Evolutionary conservation across 768 basidiomycete species (phyloP).

Genomic region (Boletus subcaerulescens): DNA sequence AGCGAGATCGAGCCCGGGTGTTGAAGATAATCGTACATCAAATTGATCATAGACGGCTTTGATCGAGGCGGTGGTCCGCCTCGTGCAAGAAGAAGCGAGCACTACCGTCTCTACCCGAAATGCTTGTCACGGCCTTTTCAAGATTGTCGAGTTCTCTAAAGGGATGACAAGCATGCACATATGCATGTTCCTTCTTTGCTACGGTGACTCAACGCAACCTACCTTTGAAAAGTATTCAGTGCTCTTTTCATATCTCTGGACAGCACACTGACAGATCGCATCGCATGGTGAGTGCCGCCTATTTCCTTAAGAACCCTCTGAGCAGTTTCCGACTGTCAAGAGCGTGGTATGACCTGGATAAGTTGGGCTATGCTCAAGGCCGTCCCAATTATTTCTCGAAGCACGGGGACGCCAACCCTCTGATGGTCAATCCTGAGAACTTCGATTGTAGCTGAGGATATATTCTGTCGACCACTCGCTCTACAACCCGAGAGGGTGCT

Average conservation of each 20-base stretch:
- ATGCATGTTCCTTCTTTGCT: too few species aligned
- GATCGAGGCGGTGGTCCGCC: constrained; percentile 10
- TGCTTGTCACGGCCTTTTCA: constrained; percentile 4
- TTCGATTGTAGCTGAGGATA: neutral
- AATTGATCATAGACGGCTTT: constrained; percentile 3
- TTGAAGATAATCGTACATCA: neutral
- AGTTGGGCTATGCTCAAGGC: constrained; percentile 5
- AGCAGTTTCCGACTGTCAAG: neutral
- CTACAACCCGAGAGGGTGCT: constrained; percentile 4
- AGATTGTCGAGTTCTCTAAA: constrained; percentile 9
- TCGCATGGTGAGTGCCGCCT: constrained; percentile 11
- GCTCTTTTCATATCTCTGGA: constrained; percentile 3
- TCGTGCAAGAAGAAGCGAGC: constrained; percentile 10
- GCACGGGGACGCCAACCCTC: neutral
- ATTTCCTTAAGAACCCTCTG: constrained; percentile 5
- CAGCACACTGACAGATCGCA: neutral
- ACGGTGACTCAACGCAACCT: neutral
- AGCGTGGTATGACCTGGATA: constrained; percentile 3
- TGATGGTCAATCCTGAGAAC: constrained; percentile 5
- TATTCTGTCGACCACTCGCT: neutral
- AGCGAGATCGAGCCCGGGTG: neutral
- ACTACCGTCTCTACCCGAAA: neutral
- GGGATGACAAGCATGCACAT: neutral
- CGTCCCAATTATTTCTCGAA: constrained; percentile 8
- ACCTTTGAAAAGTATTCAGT: constrained; percentile 6